phyloP scores from a whole-genome alignment of 176 grass and related monocot genomes.

The Themeda triandra region DNA sequence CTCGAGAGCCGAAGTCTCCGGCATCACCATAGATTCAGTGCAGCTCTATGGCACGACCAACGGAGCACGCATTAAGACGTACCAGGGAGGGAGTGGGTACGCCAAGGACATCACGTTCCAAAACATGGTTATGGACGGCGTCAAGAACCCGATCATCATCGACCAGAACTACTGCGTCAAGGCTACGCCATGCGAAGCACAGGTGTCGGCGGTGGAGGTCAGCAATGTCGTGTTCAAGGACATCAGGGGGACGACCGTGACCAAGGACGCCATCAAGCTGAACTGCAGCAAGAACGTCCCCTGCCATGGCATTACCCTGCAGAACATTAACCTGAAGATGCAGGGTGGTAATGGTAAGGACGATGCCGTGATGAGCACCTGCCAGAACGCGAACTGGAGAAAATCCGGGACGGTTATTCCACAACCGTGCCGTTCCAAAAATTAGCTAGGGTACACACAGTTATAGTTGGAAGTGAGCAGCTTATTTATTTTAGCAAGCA shows the following conservation, averaged over 20 bases:
- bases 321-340: too few species aligned
- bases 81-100: slow-evolving; percentile 49
- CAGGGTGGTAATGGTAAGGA: too few species aligned
- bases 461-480: too few species aligned
- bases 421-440: too few species aligned
- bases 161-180: slow-evolving; percentile 52
- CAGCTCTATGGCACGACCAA: slow-evolving; percentile 44
- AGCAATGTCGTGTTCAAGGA: slow-evolving; percentile 55
- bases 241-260: slow-evolving; percentile 58
- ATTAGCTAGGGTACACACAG: too few species aligned
- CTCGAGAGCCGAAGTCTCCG: slow-evolving; percentile 27
- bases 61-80: slow-evolving; percentile 62
- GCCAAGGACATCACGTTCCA: slow-evolving; percentile 38
- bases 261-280: slow-evolving; percentile 20
- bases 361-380: too few species aligned
- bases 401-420: too few species aligned
- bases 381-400: too few species aligned
- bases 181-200: neutral
- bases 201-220: slow-evolving; percentile 38
- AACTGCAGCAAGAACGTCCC: too few species aligned
- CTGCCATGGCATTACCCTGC: neutral
- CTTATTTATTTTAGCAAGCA: too few species aligned
- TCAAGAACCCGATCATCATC: slow-evolving; percentile 52
- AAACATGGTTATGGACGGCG: slow-evolving; percentile 44
- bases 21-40: slow-evolving; percentile 32